Evolutionary conservation across 495 filamentous ascomycete species (phyloP), one percentile per base, ranked within the genome.

Genomic region (Penicillium manginii): DNA sequence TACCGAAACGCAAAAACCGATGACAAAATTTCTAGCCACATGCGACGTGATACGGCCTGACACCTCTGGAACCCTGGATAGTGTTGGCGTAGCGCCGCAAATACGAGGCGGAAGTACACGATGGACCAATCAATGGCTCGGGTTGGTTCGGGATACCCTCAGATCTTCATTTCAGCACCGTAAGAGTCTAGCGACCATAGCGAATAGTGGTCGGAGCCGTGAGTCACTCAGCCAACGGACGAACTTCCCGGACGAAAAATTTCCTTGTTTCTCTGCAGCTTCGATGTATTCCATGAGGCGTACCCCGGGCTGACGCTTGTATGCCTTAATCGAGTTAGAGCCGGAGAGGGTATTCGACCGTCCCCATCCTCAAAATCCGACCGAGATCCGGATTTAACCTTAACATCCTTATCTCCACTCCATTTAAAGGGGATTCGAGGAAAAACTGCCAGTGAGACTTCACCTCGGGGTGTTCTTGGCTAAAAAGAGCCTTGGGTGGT

Each of bases 21-120:
- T 43, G 45, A 47, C 11, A 47, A 47, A 47, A 47, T 6, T 1
- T 40, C 15, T 1, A 43, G 40, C 40, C 40, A 43, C 40, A 43
- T 43, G 40, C n/a, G 40, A 43, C 40, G 19, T 43, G 7, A n/a
- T 18, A 18, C 17, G 40, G 40, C 17, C 40, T 43, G 40, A n/a
- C 40, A 8, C 40, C 0, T 43, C 40, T 43, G 12, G 45, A 47
- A 9, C 45, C 45, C n/a, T 47, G 45, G 45, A 26, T 47, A 26
- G 45, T 26, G 9, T 22, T 47, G 45, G 26, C 6, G 45, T 47
- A 47, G 45, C 45, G 45, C 45, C 10, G 2, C 9, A 47, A 47
- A 47, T 47, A 47, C 45, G 45, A 47, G 45, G 21, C 22, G 45
- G 45, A 47, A 2, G 45, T 47, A 29, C 2, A 47, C 45, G 22